phyloP scores from a whole-genome alignment of 768 basidiomycete species.

The Kwoniella bestiolae region DNA sequence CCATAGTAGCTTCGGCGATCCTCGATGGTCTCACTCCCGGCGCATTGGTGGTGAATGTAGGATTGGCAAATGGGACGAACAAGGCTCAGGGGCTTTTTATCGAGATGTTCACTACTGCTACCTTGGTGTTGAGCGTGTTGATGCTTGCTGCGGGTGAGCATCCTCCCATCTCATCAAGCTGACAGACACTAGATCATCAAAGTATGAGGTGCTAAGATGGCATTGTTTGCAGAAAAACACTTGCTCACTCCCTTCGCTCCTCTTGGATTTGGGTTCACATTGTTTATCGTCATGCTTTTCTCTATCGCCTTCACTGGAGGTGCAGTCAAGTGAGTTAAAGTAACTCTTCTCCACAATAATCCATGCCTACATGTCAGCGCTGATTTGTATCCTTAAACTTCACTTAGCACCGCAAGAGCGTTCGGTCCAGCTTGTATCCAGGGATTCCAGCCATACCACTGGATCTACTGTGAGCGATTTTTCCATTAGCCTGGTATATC shows the following conservation, averaged over 20 bases:
- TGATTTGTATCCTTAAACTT: background rate
- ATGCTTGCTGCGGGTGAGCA: slow-evolving; percentile 54
- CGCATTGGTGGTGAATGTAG: slow-evolving; percentile 30
- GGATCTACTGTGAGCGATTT: slow-evolving; percentile 47
- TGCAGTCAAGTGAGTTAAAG: slow-evolving; percentile 51
- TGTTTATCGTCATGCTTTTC: slow-evolving; percentile 52
- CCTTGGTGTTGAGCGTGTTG: slow-evolving; percentile 47
- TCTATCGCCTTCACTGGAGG: slow-evolving; percentile 51
- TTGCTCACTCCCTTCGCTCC: slow-evolving; percentile 49
- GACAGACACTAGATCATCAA: slow-evolving; percentile 6
- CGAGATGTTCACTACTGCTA: slow-evolving; percentile 55
- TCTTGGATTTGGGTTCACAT: slow-evolving; percentile 50
- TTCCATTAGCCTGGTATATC: background rate
- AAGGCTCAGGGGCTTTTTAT: slow-evolving; percentile 52
- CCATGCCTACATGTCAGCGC: background rate
- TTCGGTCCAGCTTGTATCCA: slow-evolving; percentile 50
- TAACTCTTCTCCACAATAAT: background rate
- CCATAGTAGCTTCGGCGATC: slow-evolving; percentile 49
- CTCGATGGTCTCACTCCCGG: slow-evolving; percentile 53
- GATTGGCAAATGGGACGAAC: slow-evolving; percentile 42
- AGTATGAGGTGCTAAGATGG: background rate
- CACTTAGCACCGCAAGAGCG: slow-evolving; percentile 52
- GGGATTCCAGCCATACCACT: slow-evolving; percentile 49
- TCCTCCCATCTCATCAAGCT: background rate
- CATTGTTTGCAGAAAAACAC: slow-evolving; percentile 35